These are phyloP conservation scores for Albugo candida DNA, from an alignment of 352 stramenopile genomes.

Conservation along the genomic window DNA sequence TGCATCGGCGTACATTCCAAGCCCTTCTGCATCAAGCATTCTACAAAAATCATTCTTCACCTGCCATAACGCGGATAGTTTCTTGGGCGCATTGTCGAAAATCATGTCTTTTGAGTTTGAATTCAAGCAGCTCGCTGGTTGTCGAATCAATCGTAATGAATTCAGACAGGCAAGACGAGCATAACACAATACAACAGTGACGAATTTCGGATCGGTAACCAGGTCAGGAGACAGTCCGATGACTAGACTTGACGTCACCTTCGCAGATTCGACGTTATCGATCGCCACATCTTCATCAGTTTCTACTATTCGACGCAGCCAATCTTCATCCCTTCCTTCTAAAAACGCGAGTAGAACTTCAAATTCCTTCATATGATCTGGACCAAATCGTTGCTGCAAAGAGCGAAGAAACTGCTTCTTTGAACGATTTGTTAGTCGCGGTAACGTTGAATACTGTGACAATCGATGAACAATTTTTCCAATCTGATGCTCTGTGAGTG, in stretches of 20 bases:
- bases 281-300: conserved; percentile 1
- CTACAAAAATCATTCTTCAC: conserved; percentile 68
- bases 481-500: conserved; percentile 70
- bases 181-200: conserved; percentile 68
- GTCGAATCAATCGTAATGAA: conserved; percentile 52
- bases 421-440: conserved; percentile 44
- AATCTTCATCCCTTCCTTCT: conserved; percentile 41
- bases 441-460: conserved; percentile 57
- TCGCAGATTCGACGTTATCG: conserved; percentile 23
- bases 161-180: conserved; percentile 66
- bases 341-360: conserved; percentile 55
- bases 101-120: background rate
- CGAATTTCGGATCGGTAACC: conserved; percentile 47
- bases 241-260: conserved; percentile 25
- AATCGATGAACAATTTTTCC: conserved; percentile 64
- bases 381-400: conserved; percentile 43
- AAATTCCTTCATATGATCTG: conserved; percentile 35
- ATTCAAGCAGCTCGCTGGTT: conserved; percentile 20
- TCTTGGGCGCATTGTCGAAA: conserved; percentile 5
- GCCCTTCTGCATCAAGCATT: conserved; percentile 61
- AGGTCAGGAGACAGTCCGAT: conserved; percentile 42
- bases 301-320: conserved; percentile 32
- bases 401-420: conserved; percentile 62
- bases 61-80: conserved; percentile 51
- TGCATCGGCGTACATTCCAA: conserved; percentile 48